These are phyloP conservation scores for Fusarium euwallaceae DNA, from an alignment of 2,329 filamentous ascomycete species.

Conservation along the genomic window DNA sequence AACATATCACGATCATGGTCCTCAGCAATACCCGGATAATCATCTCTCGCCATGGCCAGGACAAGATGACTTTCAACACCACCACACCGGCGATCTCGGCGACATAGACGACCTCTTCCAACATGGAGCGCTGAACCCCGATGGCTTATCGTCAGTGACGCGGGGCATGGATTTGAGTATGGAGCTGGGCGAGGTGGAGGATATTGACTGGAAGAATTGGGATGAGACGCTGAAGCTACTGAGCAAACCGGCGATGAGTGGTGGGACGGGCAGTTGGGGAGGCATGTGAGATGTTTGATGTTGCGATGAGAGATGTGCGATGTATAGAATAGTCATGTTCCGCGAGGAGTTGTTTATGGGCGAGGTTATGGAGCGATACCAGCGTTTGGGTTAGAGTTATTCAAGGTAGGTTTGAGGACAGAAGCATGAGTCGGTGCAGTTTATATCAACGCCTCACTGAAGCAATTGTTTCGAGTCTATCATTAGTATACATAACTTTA, in stretches of 20 bases:
- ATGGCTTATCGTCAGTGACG: not conserved
- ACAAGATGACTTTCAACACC: conserved; percentile 14
- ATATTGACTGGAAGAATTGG: conserved; percentile 40
- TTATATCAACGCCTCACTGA: no score
- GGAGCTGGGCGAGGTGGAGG: conserved; percentile 35
- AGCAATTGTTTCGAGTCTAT: no score
- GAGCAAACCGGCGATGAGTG: conserved; percentile 2
- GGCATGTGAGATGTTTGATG: conserved; percentile 21
- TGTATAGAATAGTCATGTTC: not conserved
- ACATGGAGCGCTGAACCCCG: not conserved
- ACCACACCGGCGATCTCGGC: conserved; percentile 1
- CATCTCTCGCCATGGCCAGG: conserved; percentile 26
- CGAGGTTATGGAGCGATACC: not conserved
- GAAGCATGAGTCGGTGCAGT: no score
- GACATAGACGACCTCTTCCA: conserved; percentile 23
- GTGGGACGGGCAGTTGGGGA: conserved; percentile 33
- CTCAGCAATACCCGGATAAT: not conserved
- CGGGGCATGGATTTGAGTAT: conserved; percentile 23
- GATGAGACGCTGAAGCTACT: conserved; percentile 28
- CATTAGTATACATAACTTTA: no score
- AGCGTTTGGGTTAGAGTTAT: not conserved
- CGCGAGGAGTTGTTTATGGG: conserved; percentile 2
- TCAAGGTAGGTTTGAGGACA: not conserved
- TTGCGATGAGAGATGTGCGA: not conserved
- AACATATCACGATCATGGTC: not conserved